phyloP scores from a whole-genome alignment of 768 basidiomycete species.

The Aureoboletus auriporus region DNA sequence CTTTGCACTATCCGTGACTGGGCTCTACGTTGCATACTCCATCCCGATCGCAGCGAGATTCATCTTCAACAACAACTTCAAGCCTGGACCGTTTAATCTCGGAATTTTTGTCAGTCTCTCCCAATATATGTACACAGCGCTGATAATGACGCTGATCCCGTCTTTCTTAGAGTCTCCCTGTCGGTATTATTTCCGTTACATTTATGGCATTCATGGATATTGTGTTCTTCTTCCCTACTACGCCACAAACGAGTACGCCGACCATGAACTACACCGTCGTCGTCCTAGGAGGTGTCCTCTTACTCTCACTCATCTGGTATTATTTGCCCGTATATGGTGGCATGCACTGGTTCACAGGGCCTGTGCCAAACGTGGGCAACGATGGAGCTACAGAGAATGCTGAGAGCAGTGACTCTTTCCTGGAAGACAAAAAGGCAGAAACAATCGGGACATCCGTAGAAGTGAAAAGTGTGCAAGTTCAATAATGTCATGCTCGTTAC shows the following conservation, averaged over 20 bases:
- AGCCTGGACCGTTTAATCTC: constrained; percentile 46
- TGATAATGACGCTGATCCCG: constrained; percentile 1
- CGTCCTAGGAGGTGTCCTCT: constrained; percentile 56
- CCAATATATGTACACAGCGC: not conserved
- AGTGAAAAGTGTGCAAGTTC: not conserved
- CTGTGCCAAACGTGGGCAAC: constrained; percentile 43
- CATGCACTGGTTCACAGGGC: constrained; percentile 67
- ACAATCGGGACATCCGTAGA: not conserved
- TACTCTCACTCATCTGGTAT: constrained; percentile 58
- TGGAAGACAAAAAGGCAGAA: constrained; percentile 4
- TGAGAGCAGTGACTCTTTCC: not conserved
- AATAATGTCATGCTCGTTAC: not conserved
- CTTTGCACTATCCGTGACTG: constrained; percentile 48
- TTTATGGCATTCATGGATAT: constrained; percentile 67
- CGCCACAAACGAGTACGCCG: constrained; percentile 39
- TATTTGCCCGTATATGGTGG: constrained; percentile 71
- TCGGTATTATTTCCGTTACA: constrained; percentile 48
- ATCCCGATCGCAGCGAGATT: constrained; percentile 52
- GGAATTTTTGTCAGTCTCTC: constrained; percentile 37
- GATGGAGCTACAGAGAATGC: not conserved
- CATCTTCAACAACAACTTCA: constrained; percentile 42
- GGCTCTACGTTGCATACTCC: constrained; percentile 42
- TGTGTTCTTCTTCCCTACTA: constrained; percentile 62
- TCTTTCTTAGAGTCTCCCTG: constrained; percentile 45
- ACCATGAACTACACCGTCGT: constrained; percentile 74